Percentiles rank a stretch among this genome's conserved stretches.
Evolutionary conservation across 805 yeast genomes (phyloP).

Genomic region (Kluyveromyces siamensis): DNA sequence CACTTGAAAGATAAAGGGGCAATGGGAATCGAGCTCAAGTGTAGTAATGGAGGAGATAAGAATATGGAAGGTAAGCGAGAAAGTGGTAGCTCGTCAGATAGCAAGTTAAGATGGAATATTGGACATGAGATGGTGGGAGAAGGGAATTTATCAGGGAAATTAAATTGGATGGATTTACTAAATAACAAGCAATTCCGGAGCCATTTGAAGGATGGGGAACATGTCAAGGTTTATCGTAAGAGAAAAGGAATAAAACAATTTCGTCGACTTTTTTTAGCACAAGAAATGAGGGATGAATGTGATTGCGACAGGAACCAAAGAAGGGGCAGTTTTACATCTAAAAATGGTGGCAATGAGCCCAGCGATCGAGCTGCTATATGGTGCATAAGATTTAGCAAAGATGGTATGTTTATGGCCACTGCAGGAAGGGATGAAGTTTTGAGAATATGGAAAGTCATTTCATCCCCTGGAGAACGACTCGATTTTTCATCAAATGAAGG

Average conservation of each 20-base stretch:
- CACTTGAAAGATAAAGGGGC: neutral
- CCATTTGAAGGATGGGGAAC: constrained; percentile 44
- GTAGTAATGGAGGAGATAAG: constrained; percentile 1
- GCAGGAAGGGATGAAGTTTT: constrained; percentile 72
- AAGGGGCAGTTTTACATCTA: neutral
- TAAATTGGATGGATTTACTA: constrained; percentile 13
- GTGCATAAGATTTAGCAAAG: constrained; percentile 61
- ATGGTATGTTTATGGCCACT: constrained; percentile 76
- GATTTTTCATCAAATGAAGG: constrained; percentile 27
- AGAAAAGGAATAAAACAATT: constrained; percentile 39
- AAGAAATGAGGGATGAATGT: constrained; percentile 37
- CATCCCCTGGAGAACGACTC: constrained; percentile 60
- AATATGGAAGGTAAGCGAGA: neutral
- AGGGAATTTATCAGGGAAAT: neutral
- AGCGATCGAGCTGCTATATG: constrained; percentile 44
- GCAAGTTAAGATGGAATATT: neutral
- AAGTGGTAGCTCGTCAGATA: neutral
- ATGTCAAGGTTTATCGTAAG: constrained; percentile 41
- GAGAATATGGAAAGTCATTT: constrained; percentile 70
- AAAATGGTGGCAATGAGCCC: constrained; percentile 1
- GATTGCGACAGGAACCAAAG: neutral
- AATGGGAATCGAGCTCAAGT: neutral
- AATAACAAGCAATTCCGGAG: constrained; percentile 33
- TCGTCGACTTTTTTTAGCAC: constrained; percentile 53
- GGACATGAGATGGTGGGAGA: neutral